Conservation (phyloP, 176 grass and related monocot genomes). For the Musa schizocarpa region DNA sequence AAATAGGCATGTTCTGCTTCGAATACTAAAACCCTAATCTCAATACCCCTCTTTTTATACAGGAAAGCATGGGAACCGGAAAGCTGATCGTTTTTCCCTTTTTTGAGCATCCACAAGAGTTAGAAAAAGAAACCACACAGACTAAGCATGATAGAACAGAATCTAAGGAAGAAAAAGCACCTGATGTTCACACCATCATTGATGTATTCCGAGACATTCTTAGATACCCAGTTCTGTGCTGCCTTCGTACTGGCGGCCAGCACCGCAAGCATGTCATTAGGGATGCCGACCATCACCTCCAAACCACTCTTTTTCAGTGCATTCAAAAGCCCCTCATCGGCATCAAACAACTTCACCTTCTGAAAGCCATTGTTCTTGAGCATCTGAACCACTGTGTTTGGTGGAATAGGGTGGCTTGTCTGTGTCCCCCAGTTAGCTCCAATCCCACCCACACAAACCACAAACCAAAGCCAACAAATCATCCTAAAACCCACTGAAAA, state of each 20-base stretch:
- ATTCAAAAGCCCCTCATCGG: neutral
- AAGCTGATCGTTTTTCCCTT: neutral
- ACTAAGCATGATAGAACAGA: neutral
- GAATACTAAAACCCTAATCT: too few species aligned
- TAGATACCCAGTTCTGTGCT: neutral
- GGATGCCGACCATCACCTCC: neutral
- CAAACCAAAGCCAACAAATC: neutral
- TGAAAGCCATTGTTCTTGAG: neutral
- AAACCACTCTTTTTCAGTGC: neutral
- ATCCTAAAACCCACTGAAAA: neutral
- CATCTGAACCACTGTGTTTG: neutral
- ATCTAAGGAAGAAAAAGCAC: neutral
- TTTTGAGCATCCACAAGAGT: neutral
- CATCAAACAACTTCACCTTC: conserved; percentile 4
- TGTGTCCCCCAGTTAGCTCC: neutral
- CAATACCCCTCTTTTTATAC: too few species aligned
- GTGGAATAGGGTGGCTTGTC: neutral
- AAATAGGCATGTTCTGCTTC: too few species aligned
- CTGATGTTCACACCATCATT: neutral
- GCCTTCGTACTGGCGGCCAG: neutral
- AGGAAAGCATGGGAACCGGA: too few species aligned
- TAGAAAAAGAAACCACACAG: neutral
- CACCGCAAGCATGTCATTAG: neutral
- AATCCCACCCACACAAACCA: neutral
- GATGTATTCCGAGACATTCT: neutral